Base-by-base conservation (phyloP, 164 flowering plant genomes). In the Piper betle region DNA sequence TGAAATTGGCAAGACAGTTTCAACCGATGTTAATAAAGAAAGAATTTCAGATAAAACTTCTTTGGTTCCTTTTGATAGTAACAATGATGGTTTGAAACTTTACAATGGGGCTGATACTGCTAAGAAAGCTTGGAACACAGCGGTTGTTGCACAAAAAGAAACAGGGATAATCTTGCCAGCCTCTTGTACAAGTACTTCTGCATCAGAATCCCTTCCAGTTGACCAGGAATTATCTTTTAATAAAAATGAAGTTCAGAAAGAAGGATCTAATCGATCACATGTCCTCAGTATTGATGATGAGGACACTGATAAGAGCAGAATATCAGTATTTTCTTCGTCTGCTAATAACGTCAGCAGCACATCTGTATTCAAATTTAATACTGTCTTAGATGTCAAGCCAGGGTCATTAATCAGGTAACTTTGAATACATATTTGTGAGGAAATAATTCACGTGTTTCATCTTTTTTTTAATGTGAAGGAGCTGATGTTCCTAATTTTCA, bases 331-430 rank as follows among this genome's bases (percentile, higher is more conserved):
- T 58, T 39, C 68, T 37, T 60, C 79, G 18, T 19, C 64, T 0
- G 25, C 70, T 2, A 12, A 65, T 39, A 64, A 48, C 52, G 46
- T 17, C n/a, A 66, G 53, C 71, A 72, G 66, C 61, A 52, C 74
- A 15, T 37, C 62, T 7, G 66, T 52, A 52, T 1, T 25, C 9
- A 66, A 62, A 40, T 61, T 55, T 62, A 68, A 63, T 65, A 63
- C 62, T 59, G 53, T 19, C 10, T 59, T 58, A 17, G 57, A 58
- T 20, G 12, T 64, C 5, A 74, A 64, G 19, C 37, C 43, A 39
- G 68, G 63, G 54, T 33, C 41, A 53, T 53, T 19, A 55, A 76
- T 66, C 77, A 79, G 81, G 83, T 81, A 12, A 62, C 73, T 61
- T 41, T 64, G 12, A 37, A 38, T 59, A 52, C 55, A 71, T 66